Conservation (phyloP, 352 stramenopile species). For the Phytophthora quininea region DNA sequence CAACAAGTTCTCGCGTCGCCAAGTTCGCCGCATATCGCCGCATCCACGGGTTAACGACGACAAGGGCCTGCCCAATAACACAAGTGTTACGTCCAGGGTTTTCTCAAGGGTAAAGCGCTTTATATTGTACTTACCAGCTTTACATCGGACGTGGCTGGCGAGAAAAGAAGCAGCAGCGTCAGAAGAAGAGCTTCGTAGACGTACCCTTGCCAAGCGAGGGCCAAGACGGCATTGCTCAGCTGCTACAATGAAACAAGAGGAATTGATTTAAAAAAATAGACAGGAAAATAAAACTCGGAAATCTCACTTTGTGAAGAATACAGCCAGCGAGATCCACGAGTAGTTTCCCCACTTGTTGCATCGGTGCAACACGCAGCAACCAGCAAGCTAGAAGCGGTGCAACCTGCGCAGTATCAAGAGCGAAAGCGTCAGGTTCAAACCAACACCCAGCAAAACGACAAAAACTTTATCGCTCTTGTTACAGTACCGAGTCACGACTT, state of each 20-base stretch:
- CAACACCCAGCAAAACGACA: background rate
- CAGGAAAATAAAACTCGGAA: background rate
- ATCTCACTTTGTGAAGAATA: slow-evolving; percentile 24
- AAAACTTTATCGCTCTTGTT: background rate
- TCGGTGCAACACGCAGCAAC: slow-evolving; percentile 10
- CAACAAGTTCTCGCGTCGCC: slow-evolving; percentile 18
- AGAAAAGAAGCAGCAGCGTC: slow-evolving; percentile 24
- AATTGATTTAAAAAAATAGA: background rate
- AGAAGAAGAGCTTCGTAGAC: slow-evolving; percentile 20
- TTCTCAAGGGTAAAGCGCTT: too few relatives aligned
- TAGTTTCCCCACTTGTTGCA: slow-evolving; percentile 9
- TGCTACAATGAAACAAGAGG: background rate
- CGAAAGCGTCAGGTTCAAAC: background rate
- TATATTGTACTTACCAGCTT: slow-evolving; percentile 18
- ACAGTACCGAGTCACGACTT: slow-evolving; percentile 21
- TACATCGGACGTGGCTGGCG: slow-evolving; percentile 12
- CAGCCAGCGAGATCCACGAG: slow-evolving; percentile 12
- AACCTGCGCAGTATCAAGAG: slow-evolving; percentile 3
- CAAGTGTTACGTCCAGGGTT: background rate
- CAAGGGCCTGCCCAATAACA: slow-evolving; percentile 10
- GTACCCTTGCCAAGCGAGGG: slow-evolving; percentile 21
- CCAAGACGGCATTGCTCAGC: slow-evolving; percentile 17
- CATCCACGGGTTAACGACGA: slow-evolving; percentile 22
- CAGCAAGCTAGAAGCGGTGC: slow-evolving; percentile 12
- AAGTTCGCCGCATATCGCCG: slow-evolving; percentile 14